Conservation (phyloP, 225 moss, liverwort and hornwort genomes). For the Lunularia cruciata region DNA sequence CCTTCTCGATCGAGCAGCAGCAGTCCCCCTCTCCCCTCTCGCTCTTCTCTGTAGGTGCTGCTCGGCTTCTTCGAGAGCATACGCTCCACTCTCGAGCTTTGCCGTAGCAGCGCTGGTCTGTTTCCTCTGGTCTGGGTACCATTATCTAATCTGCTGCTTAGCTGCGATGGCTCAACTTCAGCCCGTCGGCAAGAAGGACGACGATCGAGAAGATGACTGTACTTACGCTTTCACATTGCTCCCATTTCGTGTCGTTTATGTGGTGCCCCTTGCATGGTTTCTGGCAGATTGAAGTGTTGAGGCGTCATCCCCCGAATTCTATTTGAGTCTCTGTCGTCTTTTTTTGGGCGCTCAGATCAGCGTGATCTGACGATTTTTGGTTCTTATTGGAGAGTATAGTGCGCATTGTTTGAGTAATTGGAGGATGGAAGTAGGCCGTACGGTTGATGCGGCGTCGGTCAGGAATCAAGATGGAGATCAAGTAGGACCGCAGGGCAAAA, state of each 20-base stretch:
- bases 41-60: background rate
- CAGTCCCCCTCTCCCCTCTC: background rate
- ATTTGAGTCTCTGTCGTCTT: too few relatives aligned
- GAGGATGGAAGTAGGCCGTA: too few relatives aligned
- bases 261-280: background rate
- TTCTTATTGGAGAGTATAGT: background rate
- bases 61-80: conserved; percentile 11
- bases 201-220: conserved; percentile 90
- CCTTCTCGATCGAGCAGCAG: conserved; percentile 11
- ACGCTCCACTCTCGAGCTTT: conserved; percentile 17
- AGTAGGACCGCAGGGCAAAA: too few relatives aligned
- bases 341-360: too few relatives aligned
- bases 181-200: conserved; percentile 79
- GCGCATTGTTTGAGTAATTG: conserved; percentile 8
- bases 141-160: background rate
- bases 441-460: too few relatives aligned
- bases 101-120: conserved; percentile 8
- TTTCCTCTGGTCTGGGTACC: background rate
- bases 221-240: conserved; percentile 9
- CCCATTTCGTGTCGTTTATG: conserved; percentile 8
- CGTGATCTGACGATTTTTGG: background rate
- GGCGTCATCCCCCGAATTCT: too few relatives aligned
- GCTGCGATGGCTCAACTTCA: conserved; percentile 73
- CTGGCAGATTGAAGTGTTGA: background rate
- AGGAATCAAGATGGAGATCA: background rate